phyloP scores from a whole-genome alignment of 73 alveolate species.

The Diophrys appendiculata region DNA sequence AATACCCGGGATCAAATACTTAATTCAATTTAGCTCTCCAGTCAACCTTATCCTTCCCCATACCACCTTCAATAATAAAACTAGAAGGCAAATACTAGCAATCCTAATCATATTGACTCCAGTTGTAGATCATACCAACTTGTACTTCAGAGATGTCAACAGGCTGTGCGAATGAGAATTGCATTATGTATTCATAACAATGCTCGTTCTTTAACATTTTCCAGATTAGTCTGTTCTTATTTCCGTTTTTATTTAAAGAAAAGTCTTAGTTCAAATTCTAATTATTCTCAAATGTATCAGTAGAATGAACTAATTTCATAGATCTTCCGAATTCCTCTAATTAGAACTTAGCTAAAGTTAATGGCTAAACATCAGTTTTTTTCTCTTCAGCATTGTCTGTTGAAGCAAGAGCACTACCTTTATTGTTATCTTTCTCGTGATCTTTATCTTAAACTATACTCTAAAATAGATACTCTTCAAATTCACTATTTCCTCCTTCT shows the following conservation, averaged over 20 bases:
- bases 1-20: slow-evolving; percentile 24
- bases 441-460: not conserved
- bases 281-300: not conserved
- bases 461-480: too few species aligned
- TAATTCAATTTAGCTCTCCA: slow-evolving; percentile 31
- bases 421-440: not conserved
- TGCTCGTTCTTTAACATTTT: slow-evolving; percentile 4
- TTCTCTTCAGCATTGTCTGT: not conserved
- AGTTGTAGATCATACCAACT: slow-evolving; percentile 51
- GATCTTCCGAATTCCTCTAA: not conserved
- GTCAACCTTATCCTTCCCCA: slow-evolving; percentile 22
- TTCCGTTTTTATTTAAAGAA: slow-evolving; percentile 23
- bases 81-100: slow-evolving; percentile 42
- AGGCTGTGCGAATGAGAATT: slow-evolving; percentile 28
- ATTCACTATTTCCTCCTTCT: too few species aligned
- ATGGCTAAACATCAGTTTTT: not conserved
- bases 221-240: slow-evolving; percentile 20
- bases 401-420: not conserved
- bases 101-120: slow-evolving; percentile 61
- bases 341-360: not conserved
- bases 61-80: slow-evolving; percentile 50
- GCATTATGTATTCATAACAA: slow-evolving; percentile 36
- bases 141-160: slow-evolving; percentile 44
- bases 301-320: not conserved
- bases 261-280: not conserved